Percentiles rank a stretch among this genome's conserved stretches.
phyloP scores from a whole-genome alignment of 139 green algal species.

The Edaphochlamys debaryana region DNA sequence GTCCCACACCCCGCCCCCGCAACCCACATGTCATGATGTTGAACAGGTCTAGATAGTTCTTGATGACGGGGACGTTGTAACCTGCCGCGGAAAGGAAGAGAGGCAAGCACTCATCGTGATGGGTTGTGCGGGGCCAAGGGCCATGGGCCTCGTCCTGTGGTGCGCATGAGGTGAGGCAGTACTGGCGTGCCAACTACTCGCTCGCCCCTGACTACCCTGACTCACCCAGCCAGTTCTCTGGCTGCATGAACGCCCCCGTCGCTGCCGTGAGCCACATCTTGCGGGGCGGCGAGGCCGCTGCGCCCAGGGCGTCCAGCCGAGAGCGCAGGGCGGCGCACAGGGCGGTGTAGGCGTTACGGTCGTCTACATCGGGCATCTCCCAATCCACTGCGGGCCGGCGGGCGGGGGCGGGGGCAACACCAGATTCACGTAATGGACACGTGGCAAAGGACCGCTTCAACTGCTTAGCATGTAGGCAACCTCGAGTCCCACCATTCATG shows the following conservation, averaged over 20 bases:
- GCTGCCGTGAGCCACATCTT: not conserved
- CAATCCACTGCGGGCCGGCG: not conserved
- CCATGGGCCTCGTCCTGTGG: too few relatives aligned
- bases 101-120: too few relatives aligned
- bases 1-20: too few relatives aligned
- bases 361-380: not conserved
- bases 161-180: too few relatives aligned
- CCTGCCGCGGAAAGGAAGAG: too few relatives aligned
- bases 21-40: conserved; percentile 40
- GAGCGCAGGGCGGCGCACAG: not conserved
- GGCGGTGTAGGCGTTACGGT: not conserved
- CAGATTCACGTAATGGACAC: too few relatives aligned
- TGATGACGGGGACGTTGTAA: conserved; percentile 1
- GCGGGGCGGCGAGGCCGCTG: not conserved
- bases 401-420: too few relatives aligned
- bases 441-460: too few relatives aligned
- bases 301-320: not conserved
- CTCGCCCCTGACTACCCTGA: too few relatives aligned
- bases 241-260: not conserved
- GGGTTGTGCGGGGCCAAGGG: too few relatives aligned
- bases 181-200: too few relatives aligned
- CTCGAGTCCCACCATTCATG: not conserved
- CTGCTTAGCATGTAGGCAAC: not conserved
- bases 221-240: too few relatives aligned
- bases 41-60: conserved; percentile 6